These are phyloP conservation scores for Kwoniella sp. DNA, from an alignment of 768 basidiomycete genomes.

Conservation along the genomic window DNA sequence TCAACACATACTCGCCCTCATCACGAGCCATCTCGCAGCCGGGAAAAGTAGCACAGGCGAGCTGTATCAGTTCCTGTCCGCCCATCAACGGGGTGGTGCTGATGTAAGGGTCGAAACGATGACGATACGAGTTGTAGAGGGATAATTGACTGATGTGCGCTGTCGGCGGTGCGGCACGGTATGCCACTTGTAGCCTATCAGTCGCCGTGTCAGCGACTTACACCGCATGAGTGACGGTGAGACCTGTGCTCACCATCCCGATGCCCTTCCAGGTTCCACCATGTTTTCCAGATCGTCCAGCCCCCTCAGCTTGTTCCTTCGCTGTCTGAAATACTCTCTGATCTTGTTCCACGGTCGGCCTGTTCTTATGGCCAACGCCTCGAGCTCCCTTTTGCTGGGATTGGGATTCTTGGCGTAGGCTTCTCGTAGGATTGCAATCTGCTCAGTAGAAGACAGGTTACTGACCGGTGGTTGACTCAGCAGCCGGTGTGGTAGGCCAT, in stretches of 20 bases:
- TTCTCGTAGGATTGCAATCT: conserved; percentile 34
- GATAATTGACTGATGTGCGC: conserved; percentile 28
- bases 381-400: conserved; percentile 33
- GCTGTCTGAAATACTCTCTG: conserved; percentile 43
- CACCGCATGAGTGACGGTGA: neutral
- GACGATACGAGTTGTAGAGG: conserved; percentile 36
- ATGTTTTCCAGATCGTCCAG: conserved; percentile 33
- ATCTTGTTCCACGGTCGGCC: conserved; percentile 40
- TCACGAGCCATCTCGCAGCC: conserved; percentile 39
- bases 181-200: conserved; percentile 40
- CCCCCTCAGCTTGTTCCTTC: conserved; percentile 43
- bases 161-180: conserved; percentile 19
- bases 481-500: neutral
- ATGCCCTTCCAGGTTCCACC: conserved; percentile 41
- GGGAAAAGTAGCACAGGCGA: conserved; percentile 40
- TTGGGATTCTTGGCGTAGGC: conserved; percentile 35
- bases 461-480: neutral
- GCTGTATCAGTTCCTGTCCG: conserved; percentile 41
- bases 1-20: conserved; percentile 39
- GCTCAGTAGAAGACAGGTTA: conserved; percentile 9
- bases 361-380: conserved; percentile 29
- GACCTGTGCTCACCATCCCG: conserved; percentile 30
- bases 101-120: conserved; percentile 38
- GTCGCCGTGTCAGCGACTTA: neutral
- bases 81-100: conserved; percentile 23